phyloP scores from a whole-genome alignment of 345 rosid genomes.

The Eucalyptus sp. region DNA sequence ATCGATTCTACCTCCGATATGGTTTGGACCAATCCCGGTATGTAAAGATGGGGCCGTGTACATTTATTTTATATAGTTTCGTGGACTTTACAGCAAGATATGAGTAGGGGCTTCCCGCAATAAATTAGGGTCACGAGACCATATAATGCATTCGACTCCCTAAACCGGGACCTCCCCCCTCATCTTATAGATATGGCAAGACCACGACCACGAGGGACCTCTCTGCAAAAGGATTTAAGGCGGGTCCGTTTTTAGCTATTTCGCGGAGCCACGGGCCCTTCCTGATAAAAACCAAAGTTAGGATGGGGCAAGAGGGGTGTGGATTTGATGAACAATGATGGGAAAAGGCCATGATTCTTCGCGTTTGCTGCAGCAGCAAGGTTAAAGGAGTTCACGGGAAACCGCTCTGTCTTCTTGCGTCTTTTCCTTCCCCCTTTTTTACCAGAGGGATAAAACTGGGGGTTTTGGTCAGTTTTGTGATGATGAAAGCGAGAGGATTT shows the following conservation, averaged over 20 bases:
- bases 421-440: neutral
- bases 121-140: neutral
- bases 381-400: neutral
- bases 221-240: neutral
- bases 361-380: neutral
- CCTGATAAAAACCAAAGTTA: neutral
- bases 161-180: neutral
- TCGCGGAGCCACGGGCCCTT: neutral
- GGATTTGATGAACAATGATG: neutral
- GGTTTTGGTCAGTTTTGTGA: neutral
- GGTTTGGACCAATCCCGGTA: neutral
- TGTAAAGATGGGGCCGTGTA: neutral
- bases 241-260: neutral
- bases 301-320: neutral
- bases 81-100: neutral
- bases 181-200: rapidly evolving
- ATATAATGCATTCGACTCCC: neutral
- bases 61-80: neutral
- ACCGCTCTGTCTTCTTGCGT: neutral
- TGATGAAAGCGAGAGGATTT: neutral
- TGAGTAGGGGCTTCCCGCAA: neutral
- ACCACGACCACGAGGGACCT: neutral
- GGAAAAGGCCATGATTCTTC: neutral
- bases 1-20: neutral
- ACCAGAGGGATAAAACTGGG: neutral